Conservation (phyloP, 2,329 filamentous ascomycete species). For the Xylaria sp. region DNA sequence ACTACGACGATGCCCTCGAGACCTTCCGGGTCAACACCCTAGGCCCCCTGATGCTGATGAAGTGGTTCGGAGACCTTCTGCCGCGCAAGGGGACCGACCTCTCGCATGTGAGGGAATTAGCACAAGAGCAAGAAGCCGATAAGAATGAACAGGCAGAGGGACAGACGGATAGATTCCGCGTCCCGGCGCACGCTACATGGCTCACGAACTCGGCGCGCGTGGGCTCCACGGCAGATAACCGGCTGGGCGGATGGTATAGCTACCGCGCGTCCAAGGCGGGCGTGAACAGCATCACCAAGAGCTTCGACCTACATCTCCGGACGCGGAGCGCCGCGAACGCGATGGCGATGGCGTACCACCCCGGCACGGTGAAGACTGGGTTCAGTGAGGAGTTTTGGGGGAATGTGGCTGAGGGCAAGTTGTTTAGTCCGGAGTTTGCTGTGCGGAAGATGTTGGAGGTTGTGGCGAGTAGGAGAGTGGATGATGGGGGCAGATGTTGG, state of each 20-base stretch:
- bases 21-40: conserved; percentile 77
- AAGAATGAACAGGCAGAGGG: too few relatives aligned
- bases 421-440: conserved; percentile 71
- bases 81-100: conserved; percentile 61
- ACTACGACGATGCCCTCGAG: conserved; percentile 64
- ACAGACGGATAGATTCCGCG: conserved; percentile 21
- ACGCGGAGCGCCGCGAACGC: conserved; percentile 65
- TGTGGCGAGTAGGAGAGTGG: conserved; percentile 54
- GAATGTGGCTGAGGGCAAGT: conserved; percentile 62
- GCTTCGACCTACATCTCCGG: conserved; percentile 70
- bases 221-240: conserved; percentile 74
- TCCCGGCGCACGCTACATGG: conserved; percentile 65
- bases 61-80: conserved; percentile 74
- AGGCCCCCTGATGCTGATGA: conserved; percentile 76
- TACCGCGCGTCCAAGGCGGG: conserved; percentile 80
- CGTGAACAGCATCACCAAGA: conserved; percentile 73
- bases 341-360: conserved; percentile 74
- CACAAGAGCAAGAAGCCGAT: too few relatives aligned
- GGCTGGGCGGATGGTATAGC: conserved; percentile 78
- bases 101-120: neutral
- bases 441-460: conserved; percentile 69
- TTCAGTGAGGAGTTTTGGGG: conserved; percentile 76
- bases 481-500: conserved; percentile 68
- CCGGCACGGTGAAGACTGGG: conserved; percentile 79
- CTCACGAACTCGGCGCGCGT: conserved; percentile 81